Conservation (phyloP, 371 early-diverging fungal species). For the Syncephalastrum sp. region DNA sequence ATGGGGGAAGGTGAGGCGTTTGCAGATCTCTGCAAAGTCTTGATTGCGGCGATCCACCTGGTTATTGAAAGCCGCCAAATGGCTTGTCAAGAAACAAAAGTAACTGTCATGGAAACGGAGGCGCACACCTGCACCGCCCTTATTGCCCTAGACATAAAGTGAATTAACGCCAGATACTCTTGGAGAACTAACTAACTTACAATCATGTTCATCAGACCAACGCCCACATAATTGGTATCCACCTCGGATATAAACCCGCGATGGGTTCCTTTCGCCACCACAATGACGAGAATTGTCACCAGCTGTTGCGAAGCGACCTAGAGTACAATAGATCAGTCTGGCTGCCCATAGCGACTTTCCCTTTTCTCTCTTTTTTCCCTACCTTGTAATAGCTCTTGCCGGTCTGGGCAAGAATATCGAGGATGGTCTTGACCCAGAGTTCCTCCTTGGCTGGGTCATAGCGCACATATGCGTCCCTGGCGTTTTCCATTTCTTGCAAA, state of each 20-base stretch:
- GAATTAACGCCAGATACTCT: background rate
- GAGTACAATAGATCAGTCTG: background rate
- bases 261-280: slow-evolving; percentile 65
- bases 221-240: slow-evolving; percentile 61
- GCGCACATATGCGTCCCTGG: slow-evolving; percentile 82
- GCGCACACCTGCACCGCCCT: slow-evolving; percentile 87
- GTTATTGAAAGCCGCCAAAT: slow-evolving; percentile 84
- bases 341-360: background rate
- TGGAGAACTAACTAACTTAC: slow-evolving; percentile 28
- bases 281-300: slow-evolving; percentile 83
- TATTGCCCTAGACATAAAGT: slow-evolving; percentile 76
- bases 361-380: background rate
- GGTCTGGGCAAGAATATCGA: slow-evolving; percentile 57
- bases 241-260: slow-evolving; percentile 59
- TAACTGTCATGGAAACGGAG: slow-evolving; percentile 78
- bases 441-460: slow-evolving; percentile 74
- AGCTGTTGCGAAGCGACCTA: slow-evolving; percentile 75
- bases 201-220: slow-evolving; percentile 82
- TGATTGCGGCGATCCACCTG: slow-evolving; percentile 85
- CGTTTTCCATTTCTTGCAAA: slow-evolving; percentile 89
- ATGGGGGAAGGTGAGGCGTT: slow-evolving; percentile 63
- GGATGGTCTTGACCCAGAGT: slow-evolving; percentile 77
- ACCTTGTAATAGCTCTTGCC: slow-evolving; percentile 58
- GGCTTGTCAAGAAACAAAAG: slow-evolving; percentile 84
- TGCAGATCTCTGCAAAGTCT: slow-evolving; percentile 83